Evolutionary conservation across 2,329 filamentous ascomycete species (phyloP), one percentile per base, ranked within the genome.

Genomic region (Talaromyces sp.): DNA sequence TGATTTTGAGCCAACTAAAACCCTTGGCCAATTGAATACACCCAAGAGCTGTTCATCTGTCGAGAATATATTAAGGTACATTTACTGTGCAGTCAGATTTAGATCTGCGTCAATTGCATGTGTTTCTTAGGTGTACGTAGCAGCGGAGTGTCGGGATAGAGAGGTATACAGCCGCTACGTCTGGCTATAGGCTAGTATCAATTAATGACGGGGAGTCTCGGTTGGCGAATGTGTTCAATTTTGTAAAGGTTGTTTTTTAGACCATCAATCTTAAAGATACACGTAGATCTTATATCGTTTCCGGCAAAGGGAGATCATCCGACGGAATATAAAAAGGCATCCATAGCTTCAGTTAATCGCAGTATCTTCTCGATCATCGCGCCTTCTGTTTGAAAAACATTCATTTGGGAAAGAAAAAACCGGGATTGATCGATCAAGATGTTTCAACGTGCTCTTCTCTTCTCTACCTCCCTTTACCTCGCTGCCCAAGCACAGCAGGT

Each of bases 361-460:
- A 52, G n/a, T 26, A 52, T 29, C 48, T 26, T 29, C 17, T 19
- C 14, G 17, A 52, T 19, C 24, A 52, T 29, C 48, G 21, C 24
- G 12, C 48, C 48, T 52, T 52, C 10, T 17, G 31, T 17, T n/a
- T 11, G 48, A 14, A 52, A 27, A 29, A 19, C 1, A n/a, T 29
- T 9, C 26, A 52, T 31, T 4, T 17, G 8, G 48, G 14, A 31
- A 29, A 84, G 38, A 55, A 84, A 55, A 55, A 38, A 6, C 3
- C 9, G 5, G 19, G 43, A 24, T 19, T 24, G 3, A 46, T 46
- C 14, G 43, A 46, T 58, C 56, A 59, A 21, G 38, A 61, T 61
- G 56, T 61, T 43, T 35, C 54, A 59, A 31, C 54, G 46, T 24
- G 38, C 56, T 29, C 24, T 61, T 48, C 19, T 59, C 32, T 32